These are phyloP conservation scores for Mimosa pudica DNA, from an alignment of 306 rosid species.

Conservation along the genomic window DNA sequence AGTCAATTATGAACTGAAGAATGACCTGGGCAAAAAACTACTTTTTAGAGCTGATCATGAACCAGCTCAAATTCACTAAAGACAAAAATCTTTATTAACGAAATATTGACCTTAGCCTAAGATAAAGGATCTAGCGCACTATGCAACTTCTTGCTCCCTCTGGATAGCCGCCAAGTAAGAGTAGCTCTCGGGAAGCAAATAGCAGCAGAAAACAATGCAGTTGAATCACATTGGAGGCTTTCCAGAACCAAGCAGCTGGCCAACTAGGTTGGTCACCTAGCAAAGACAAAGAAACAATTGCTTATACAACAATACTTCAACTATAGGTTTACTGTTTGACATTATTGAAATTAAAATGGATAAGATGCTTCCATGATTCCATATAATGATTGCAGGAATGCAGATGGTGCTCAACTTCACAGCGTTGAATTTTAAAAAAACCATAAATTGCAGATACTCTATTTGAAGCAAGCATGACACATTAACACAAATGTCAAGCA, in stretches of 20 bases:
- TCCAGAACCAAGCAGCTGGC: slow-evolving; percentile 86
- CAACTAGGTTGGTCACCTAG: slow-evolving; percentile 83
- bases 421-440: background rate
- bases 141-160: slow-evolving; percentile 29
- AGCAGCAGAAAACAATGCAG: slow-evolving; percentile 5
- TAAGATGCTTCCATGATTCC: background rate
- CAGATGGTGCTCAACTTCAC: background rate
- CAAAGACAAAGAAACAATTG: background rate
- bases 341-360: background rate
- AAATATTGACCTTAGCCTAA: slow-evolving; percentile 32
- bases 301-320: background rate
- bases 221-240: slow-evolving; percentile 60
- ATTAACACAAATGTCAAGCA: background rate
- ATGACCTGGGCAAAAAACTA: slow-evolving; percentile 23
- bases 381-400: background rate
- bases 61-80: slow-evolving; percentile 30
- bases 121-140: slow-evolving; percentile 29
- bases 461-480: background rate
- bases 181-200: slow-evolving; percentile 14
- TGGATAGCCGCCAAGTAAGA: slow-evolving; percentile 30
- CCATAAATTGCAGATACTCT: slow-evolving; percentile 12
- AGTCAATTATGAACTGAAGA: slow-evolving; percentile 11
- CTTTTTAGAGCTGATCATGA: slow-evolving; percentile 21
- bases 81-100: slow-evolving; percentile 28
- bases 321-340: slow-evolving; percentile 13